phyloP scores from a whole-genome alignment of 2,329 filamentous ascomycete genomes.

The Curvularia spicifera region DNA sequence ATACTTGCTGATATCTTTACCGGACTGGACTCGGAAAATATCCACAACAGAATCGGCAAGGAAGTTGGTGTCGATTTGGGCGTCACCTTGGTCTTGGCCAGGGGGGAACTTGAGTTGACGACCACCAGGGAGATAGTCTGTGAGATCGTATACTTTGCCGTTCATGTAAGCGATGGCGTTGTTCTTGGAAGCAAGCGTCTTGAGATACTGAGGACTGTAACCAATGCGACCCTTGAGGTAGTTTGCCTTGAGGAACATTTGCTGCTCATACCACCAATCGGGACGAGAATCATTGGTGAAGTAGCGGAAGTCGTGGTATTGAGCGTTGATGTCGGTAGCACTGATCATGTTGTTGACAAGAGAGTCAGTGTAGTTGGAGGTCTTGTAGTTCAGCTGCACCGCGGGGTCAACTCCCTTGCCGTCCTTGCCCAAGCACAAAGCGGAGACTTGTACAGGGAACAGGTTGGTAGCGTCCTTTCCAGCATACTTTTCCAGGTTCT shows the following conservation, averaged over 20 bases:
- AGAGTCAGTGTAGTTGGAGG: constrained; percentile 72
- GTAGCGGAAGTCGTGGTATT: constrained; percentile 92
- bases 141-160: constrained; percentile 85
- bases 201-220: constrained; percentile 79
- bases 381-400: constrained; percentile 85
- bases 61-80: constrained; percentile 68
- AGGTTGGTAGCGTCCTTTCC: constrained; percentile 85
- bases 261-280: constrained; percentile 93
- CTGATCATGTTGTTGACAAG: constrained; percentile 67
- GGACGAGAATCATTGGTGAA: constrained; percentile 80
- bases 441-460: constrained; percentile 93
- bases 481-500: constrained; percentile 77
- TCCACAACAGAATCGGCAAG: constrained; percentile 77
- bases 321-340: constrained; percentile 71
- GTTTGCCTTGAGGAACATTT: constrained; percentile 75
- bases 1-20: constrained; percentile 80
- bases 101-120: constrained; percentile 65
- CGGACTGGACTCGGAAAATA: constrained; percentile 78
- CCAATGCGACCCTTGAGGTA: constrained; percentile 89
- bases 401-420: constrained; percentile 67
- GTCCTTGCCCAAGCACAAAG: constrained; percentile 80
- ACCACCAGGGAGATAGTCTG: constrained; percentile 79
- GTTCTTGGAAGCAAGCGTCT: constrained; percentile 69
- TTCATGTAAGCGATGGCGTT: constrained; percentile 80
- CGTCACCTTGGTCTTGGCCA: constrained; percentile 54